phyloP scores from a whole-genome alignment of 108 stramenopile species.

The Pseudonitzschia pungens region DNA sequence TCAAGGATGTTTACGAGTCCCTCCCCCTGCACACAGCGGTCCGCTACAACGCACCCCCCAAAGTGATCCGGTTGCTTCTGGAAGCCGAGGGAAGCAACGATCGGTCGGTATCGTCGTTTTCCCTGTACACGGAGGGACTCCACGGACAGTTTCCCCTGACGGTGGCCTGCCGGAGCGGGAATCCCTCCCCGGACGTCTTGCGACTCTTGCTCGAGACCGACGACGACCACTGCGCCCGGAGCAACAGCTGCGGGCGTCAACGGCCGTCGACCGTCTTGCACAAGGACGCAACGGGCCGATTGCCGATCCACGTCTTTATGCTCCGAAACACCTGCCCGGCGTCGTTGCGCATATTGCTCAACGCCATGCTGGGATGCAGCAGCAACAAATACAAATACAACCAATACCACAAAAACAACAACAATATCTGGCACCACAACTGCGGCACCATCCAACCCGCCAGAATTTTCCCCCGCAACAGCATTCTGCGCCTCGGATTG shows the following conservation, averaged over 20 bases:
- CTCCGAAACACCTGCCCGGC: slow-evolving; percentile 25
- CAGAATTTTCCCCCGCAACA: not conserved
- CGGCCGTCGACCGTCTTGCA: slow-evolving; percentile 40
- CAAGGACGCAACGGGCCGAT: slow-evolving; percentile 49
- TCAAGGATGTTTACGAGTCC: slow-evolving; percentile 49
- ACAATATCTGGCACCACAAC: slow-evolving; percentile 12
- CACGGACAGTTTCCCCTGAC: slow-evolving; percentile 66
- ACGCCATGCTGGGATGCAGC: slow-evolving; percentile 43
- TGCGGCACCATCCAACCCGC: too few relatives aligned
- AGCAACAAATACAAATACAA: too few relatives aligned
- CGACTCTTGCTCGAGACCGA: slow-evolving; percentile 31
- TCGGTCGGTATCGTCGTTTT: not conserved
- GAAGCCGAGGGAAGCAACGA: slow-evolving; percentile 16
- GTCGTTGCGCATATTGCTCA: slow-evolving; percentile 24
- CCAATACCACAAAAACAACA: too few relatives aligned
- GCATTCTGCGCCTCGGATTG: slow-evolving; percentile 41
- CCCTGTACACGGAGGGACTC: slow-evolving; percentile 38
- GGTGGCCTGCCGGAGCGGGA: slow-evolving; percentile 55
- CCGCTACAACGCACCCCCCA: slow-evolving; percentile 53
- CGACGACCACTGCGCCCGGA: slow-evolving; percentile 12
- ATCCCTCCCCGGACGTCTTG: slow-evolving; percentile 40
- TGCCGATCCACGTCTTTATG: slow-evolving; percentile 60
- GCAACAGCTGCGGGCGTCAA: not conserved
- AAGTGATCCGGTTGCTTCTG: slow-evolving; percentile 52
- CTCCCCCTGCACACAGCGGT: slow-evolving; percentile 62